These are phyloP conservation scores for Clathrus columnatus DNA, from an alignment of 768 basidiomycete genomes.

Conservation along the genomic window DNA sequence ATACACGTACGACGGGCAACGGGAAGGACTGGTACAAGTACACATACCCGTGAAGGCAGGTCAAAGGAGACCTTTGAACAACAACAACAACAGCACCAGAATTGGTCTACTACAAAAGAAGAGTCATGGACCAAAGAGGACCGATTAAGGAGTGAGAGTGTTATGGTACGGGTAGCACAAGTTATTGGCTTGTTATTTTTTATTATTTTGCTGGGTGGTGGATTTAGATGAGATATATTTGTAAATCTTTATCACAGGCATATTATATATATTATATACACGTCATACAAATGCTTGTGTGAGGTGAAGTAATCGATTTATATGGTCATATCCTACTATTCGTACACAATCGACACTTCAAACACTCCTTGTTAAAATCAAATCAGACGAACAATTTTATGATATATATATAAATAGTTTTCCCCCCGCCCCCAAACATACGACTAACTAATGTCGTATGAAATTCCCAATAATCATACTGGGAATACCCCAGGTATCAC, in stretches of 20 bases:
- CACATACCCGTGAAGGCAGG: not conserved
- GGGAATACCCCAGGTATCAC: constrained; percentile 81
- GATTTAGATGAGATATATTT: not conserved
- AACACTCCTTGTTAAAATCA: too few relatives aligned
- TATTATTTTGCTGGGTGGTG: constrained; percentile 19
- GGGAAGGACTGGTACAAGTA: too few relatives aligned
- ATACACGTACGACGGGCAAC: constrained; percentile 22
- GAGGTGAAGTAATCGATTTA: too few relatives aligned
- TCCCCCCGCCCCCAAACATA: too few relatives aligned
- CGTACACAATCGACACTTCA: too few relatives aligned
- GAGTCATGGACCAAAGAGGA: constrained; percentile 12
- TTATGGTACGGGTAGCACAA: constrained; percentile 18
- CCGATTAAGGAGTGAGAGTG: constrained; percentile 15
- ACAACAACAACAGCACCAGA: not conserved
- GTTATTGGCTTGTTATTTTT: constrained; percentile 22
- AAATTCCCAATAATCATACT: constrained; percentile 90
- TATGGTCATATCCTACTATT: too few relatives aligned
- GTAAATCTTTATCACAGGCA: too few relatives aligned
- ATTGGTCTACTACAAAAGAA: constrained; percentile 1
- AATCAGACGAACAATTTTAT: too few relatives aligned
- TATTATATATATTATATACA: too few relatives aligned
- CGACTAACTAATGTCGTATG: constrained; percentile 41
- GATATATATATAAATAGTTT: too few relatives aligned
- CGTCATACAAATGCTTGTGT: too few relatives aligned
- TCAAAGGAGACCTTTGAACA: not conserved